phyloP scores from a whole-genome alignment of 2,329 filamentous ascomycete genomes.

The Botrytis hyacinthi region DNA sequence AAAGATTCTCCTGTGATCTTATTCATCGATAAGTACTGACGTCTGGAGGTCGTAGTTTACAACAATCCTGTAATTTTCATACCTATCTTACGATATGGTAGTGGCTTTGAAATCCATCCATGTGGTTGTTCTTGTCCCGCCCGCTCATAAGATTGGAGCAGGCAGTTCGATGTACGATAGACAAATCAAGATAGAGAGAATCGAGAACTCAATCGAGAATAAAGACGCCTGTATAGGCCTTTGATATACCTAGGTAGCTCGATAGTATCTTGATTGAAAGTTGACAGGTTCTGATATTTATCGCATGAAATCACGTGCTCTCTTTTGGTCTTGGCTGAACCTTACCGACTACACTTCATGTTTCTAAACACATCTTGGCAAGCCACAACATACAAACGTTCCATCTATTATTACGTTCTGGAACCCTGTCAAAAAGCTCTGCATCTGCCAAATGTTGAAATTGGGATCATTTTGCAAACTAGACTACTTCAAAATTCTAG shows the following conservation, averaged over 20 bases:
- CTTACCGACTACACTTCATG: not conserved
- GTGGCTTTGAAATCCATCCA: not conserved
- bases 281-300: not conserved
- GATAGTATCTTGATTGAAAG: not conserved
- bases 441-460: not conserved
- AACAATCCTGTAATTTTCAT: not conserved
- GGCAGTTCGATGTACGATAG: not conserved
- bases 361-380: constrained; percentile 12
- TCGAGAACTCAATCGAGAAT: not conserved
- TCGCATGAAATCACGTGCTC: not conserved
- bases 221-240: rapidly evolving
- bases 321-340: not conserved
- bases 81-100: not conserved
- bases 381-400: not conserved
- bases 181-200: not conserved
- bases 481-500: not conserved
- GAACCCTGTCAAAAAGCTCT: not conserved
- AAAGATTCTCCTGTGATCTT: no score
- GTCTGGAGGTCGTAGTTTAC: not conserved
- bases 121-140: not conserved
- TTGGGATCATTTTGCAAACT: constrained; percentile 1
- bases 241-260: not conserved
- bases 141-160: not conserved
- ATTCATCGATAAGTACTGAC: not conserved
- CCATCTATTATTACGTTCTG: not conserved